A percentile compares a stretch with the other conserved stretches of the same genome.
phyloP scores from a whole-genome alignment of 192 early-diverging fungal species.

The Backusella sp. region DNA sequence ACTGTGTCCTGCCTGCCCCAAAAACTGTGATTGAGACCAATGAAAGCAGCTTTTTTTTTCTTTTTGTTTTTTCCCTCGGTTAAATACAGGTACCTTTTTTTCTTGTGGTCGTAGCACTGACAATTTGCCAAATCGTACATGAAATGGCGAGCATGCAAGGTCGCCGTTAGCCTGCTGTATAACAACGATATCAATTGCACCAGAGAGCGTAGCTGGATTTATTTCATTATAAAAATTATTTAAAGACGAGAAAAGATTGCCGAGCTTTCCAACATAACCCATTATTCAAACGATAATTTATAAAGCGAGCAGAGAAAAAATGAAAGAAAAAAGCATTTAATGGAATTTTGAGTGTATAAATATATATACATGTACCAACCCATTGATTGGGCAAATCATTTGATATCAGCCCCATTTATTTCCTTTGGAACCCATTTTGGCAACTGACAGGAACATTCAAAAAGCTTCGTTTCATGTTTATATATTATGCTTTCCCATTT shows the following conservation, averaged over 20 bases:
- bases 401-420: constrained; percentile 1
- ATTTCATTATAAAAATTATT: constrained; percentile 92
- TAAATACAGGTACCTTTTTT: constrained; percentile 66
- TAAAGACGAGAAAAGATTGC: constrained; percentile 66
- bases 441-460: neutral
- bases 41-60: neutral
- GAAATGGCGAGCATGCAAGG: constrained; percentile 90
- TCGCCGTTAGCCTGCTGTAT: constrained; percentile 81
- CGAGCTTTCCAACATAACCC: constrained; percentile 64
- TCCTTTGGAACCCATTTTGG: neutral
- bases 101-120: constrained; percentile 89
- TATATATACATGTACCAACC: neutral
- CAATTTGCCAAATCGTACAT: constrained; percentile 97
- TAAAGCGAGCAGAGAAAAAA: neutral
- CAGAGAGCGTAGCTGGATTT: constrained; percentile 94
- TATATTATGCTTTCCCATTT: neutral
- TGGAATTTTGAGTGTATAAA: neutral
- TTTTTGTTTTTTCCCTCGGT: neutral
- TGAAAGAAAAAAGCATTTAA: neutral
- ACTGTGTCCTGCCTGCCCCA: neutral
- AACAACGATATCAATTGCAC: constrained; percentile 96
- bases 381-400: constrained; percentile 1
- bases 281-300: constrained; percentile 25
- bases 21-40: constrained; percentile 6
- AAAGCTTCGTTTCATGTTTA: neutral